Conservation (phyloP, 2,329 filamentous ascomycete species). For the Epichloe sibirici region DNA sequence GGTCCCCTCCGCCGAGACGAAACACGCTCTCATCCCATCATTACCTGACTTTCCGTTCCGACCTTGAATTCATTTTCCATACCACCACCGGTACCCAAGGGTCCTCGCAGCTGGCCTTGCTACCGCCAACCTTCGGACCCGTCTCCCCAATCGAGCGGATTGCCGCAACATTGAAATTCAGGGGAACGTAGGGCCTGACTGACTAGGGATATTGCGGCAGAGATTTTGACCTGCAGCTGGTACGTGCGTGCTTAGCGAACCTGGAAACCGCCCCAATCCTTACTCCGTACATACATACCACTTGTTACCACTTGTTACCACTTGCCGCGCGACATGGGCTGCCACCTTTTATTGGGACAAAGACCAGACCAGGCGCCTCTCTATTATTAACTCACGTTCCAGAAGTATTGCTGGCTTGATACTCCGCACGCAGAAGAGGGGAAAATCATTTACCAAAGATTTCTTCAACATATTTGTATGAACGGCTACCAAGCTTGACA, state of each 20-base stretch:
- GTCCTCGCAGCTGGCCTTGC: neutral
- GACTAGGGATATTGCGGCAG: neutral
- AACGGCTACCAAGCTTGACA: neutral
- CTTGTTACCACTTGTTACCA: neutral
- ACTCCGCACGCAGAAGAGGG: neutral
- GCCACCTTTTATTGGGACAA: neutral
- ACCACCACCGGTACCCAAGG: neutral
- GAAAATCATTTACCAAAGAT: neutral
- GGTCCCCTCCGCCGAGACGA: neutral
- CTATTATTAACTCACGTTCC: neutral
- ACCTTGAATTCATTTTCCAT: neutral
- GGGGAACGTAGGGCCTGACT: neutral
- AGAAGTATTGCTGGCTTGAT: conserved; percentile 1
- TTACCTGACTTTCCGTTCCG: neutral
- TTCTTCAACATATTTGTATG: neutral
- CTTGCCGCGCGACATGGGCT: conserved; percentile 2
- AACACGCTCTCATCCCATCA: neutral
- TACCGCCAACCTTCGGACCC: neutral
- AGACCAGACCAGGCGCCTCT: neutral
- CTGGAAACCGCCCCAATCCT: neutral
- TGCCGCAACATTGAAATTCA: neutral
- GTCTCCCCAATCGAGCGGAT: neutral
- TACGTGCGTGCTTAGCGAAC: conserved; percentile 6
- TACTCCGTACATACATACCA: neutral
- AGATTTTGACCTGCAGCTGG: conserved; percentile 4